A percentile compares a stretch with the other conserved stretches of the same genome.
Conservation (phyloP, 805 yeast genomes). For the Monosporozyma servazzii region DNA sequence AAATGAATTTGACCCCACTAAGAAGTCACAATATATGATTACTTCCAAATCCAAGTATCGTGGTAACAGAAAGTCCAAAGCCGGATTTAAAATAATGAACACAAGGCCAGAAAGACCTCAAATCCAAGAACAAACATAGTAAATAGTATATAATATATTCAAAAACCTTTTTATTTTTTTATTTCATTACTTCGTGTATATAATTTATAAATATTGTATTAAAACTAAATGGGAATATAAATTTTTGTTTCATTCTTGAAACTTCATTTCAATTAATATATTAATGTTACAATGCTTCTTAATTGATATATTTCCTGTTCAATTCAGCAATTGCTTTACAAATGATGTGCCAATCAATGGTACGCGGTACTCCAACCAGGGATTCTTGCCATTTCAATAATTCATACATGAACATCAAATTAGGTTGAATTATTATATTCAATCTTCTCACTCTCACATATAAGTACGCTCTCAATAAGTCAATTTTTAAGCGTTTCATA, state of each 20-base stretch:
- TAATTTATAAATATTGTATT: neutral
- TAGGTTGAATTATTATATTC: constrained; percentile 91
- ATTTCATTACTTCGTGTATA: neutral
- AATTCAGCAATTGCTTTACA: constrained; percentile 75
- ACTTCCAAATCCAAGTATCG: neutral
- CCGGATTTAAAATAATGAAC: constrained; percentile 2
- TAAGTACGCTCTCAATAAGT: constrained; percentile 70
- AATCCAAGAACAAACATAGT: neutral
- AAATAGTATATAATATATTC: neutral
- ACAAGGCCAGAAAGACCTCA: constrained; percentile 2
- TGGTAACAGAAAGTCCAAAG: neutral
- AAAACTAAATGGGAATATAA: neutral
- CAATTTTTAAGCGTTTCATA: constrained; percentile 62
- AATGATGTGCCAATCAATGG: constrained; percentile 80
- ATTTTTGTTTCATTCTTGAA: neutral
- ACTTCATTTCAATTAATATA: neutral
- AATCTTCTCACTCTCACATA: constrained; percentile 83
- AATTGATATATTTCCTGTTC: constrained; percentile 53
- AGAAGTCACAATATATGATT: neutral
- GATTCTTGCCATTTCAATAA: constrained; percentile 47
- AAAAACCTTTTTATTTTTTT: neutral
- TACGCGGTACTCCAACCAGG: constrained; percentile 33
- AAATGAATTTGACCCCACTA: neutral
- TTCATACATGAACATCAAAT: constrained; percentile 84
- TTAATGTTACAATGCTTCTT: neutral